Percentiles rank a stretch among this genome's conserved stretches.
phyloP scores from a whole-genome alignment of 2,329 filamentous ascomycete species.

The Fusarium graminum region DNA sequence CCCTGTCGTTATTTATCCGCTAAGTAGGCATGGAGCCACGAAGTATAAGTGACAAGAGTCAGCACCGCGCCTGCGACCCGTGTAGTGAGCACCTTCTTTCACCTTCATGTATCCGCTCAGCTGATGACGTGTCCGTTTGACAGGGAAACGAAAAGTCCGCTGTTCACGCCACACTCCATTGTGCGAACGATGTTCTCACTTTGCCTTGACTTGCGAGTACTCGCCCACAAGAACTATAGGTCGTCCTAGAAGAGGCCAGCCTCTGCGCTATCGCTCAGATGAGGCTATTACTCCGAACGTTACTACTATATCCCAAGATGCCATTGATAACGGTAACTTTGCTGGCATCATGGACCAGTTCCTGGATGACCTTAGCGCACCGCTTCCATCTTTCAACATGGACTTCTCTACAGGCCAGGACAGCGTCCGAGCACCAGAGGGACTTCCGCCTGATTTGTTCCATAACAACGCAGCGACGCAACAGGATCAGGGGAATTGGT shows the following conservation, averaged over 20 bases:
- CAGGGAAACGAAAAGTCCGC: conserved; percentile 35
- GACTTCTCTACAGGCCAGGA: conserved; percentile 1
- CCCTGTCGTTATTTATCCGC: not conserved
- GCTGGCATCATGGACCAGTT: conserved; percentile 23
- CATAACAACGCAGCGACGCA: not conserved
- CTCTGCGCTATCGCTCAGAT: not conserved
- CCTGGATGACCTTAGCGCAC: conserved; percentile 1
- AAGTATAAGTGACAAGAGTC: conserved; percentile 35
- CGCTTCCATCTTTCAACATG: conserved; percentile 7
- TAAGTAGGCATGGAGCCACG: conserved; percentile 26
- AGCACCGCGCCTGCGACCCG: conserved; percentile 37
- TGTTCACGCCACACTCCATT: conserved; percentile 34
- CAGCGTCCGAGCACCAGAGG: accelerated
- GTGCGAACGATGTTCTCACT: conserved; percentile 38
- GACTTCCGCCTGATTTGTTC: not conserved
- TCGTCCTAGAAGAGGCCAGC: conserved; percentile 1
- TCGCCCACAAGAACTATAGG: conserved; percentile 34
- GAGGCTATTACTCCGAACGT: not conserved
- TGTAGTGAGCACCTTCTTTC: conserved; percentile 12
- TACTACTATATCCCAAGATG: not conserved
- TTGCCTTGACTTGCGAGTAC: conserved; percentile 33
- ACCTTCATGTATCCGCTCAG: not conserved
- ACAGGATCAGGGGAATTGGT: not conserved
- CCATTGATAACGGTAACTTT: conserved; percentile 1
- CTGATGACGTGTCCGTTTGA: conserved; percentile 17